These are phyloP conservation scores for Calonectria pteridis DNA, from an alignment of 2,329 filamentous ascomycete species.

Conservation along the genomic window DNA sequence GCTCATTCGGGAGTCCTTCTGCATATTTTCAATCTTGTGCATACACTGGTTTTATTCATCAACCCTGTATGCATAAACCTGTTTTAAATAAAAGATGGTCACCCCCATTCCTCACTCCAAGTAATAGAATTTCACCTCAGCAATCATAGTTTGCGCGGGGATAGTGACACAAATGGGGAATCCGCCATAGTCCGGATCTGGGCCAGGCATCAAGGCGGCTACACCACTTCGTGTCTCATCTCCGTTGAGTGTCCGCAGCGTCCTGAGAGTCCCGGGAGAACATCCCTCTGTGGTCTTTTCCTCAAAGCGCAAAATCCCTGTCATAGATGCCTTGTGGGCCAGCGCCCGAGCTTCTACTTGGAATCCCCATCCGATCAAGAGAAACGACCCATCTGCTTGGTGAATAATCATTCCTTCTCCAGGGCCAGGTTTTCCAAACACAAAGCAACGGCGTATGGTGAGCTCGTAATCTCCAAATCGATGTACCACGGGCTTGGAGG, in stretches of 20 bases:
- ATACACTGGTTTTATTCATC: not conserved
- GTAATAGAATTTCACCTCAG: constrained; percentile 50
- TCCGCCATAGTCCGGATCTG: constrained; percentile 64
- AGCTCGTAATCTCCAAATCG: not conserved
- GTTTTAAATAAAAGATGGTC: not conserved
- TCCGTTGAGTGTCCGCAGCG: constrained; percentile 22
- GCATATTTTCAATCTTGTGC: not conserved
- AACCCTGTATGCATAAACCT: not conserved
- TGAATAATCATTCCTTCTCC: not conserved
- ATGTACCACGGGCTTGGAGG: not conserved
- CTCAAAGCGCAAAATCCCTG: not conserved
- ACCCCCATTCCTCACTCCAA: not conserved
- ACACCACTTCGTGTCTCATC: constrained; percentile 28
- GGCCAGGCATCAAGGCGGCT: constrained; percentile 45
- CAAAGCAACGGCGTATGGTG: not conserved
- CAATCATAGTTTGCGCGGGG: constrained; percentile 60
- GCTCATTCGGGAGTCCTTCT: too few relatives aligned
- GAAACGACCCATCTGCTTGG: not conserved
- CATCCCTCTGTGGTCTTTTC: not conserved
- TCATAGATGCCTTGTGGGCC: not conserved
- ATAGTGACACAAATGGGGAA: constrained; percentile 64
- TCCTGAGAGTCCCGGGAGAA: not conserved
- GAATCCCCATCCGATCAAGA: not conserved
- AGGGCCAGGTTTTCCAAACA: not conserved
- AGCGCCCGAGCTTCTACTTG: not conserved